Conservation (phyloP, 2,329 filamentous ascomycete species). For the Lachnellula suecica region DNA sequence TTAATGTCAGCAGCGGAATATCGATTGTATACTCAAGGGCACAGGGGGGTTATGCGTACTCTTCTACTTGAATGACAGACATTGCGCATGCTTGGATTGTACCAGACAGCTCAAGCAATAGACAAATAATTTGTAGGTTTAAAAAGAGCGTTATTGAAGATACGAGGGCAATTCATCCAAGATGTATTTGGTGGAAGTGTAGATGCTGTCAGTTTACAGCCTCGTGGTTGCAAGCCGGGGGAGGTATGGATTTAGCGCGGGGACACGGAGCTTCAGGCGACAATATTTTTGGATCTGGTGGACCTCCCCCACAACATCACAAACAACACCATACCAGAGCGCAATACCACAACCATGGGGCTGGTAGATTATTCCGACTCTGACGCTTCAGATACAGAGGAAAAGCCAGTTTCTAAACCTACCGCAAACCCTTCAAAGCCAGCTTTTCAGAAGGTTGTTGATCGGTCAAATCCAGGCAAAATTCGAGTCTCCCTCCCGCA, state of each 20-base stretch:
- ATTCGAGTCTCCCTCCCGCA: constrained; percentile 77
- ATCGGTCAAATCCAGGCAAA: constrained; percentile 77
- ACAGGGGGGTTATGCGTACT: too few relatives aligned
- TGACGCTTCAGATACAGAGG: constrained; percentile 57
- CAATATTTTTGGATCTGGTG: not conserved
- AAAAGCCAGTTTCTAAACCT: constrained; percentile 33
- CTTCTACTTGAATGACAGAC: constrained; percentile 38
- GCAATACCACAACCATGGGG: constrained; percentile 45
- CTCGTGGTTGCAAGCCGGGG: constrained; percentile 10
- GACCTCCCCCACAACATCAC: not conserved
- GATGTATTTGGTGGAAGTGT: too few relatives aligned
- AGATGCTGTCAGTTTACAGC: too few relatives aligned
- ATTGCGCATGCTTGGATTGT: constrained; percentile 19
- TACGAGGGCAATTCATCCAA: not conserved
- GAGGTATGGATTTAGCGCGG: constrained; percentile 1
- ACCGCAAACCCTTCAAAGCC: constrained; percentile 48
- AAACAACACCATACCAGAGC: constrained; percentile 1
- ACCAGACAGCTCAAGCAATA: constrained; percentile 6
- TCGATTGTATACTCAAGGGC: too few relatives aligned
- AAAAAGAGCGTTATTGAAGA: not conserved
- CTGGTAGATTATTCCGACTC: constrained; percentile 73
- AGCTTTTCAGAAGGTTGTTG: constrained; percentile 76
- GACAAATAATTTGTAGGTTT: not conserved
- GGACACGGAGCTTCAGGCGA: not conserved
- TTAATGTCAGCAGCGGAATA: constrained; percentile 13